Base-by-base conservation (phyloP, 352 stramenopile species). In the Phytophthora pisi region DNA sequence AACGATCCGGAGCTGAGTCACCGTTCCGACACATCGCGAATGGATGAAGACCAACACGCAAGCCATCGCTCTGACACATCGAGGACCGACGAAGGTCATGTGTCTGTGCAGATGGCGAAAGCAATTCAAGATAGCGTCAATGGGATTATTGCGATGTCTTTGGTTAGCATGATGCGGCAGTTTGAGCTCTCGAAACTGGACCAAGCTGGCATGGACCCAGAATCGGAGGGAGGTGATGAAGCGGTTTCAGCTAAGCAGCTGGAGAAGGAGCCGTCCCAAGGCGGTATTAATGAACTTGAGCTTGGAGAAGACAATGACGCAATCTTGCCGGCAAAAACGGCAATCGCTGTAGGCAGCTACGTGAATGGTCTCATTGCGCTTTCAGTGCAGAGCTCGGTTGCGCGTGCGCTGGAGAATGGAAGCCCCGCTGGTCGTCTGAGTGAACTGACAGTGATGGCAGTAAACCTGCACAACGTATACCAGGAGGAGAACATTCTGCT, bases 101-200 rank as follows among this genome's bases (percentile, higher is more conserved):
- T 82, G 51, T 76, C 72, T 4, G 62, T 76, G 4, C 66, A 76
- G 61, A 77, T 83, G 72, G 69, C 74, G 31, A 73, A 75, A 42
- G 69, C 77, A 6, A 77, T 83, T 60, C 68, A 64, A 45, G 64
- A 76, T 38, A 78, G 61, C 20, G 66, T 82, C 24, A 74, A 67
- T 3, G 72, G 62, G 4, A 76, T 82, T 53, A 67, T 82, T 24
- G 62, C 75, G 6, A 62, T 70, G 51, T 80, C 75, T 8, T 42
- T 82, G 13, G 72, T 78, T n/a, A 74, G 45, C 34, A 66, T 57
- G 30, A 52, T 75, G 24, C 16, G 56, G 5, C 72, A 66, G 6
- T 63, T 80, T 13, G 45, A 70, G 5, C 24, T 59, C 10, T 51
- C 26, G 3, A 54, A 55, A 20, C 28, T 36, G 5, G n/a, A 47